These are phyloP conservation scores for Lecanicillium sp. DNA, from an alignment of 2,329 filamentous ascomycete genomes.

Conservation along the genomic window DNA sequence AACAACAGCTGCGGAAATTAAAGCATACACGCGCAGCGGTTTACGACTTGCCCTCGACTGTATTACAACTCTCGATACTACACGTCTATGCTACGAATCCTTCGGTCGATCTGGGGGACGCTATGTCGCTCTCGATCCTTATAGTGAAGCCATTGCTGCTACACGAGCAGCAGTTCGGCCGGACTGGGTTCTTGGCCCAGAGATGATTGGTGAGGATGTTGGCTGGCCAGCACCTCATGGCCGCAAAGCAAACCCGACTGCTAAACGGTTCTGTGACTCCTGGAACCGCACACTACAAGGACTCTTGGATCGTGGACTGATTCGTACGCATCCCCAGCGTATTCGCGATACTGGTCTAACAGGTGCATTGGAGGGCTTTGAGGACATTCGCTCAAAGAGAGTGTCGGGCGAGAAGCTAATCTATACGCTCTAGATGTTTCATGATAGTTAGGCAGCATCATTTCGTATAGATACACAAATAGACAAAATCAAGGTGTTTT, in stretches of 20 bases:
- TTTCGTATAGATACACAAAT: no score
- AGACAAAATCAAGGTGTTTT: no score
- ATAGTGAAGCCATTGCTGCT: not conserved
- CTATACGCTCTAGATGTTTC: no score
- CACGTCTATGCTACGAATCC: constrained; percentile 26
- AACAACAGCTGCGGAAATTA: constrained; percentile 14
- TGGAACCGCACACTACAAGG: no score
- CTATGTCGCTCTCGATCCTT: constrained; percentile 7
- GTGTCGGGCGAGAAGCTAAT: no score
- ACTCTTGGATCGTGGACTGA: no score
- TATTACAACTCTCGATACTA: constrained; percentile 16
- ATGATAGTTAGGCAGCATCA: no score
- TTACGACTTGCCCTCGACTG: constrained; percentile 28
- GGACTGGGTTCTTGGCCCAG: constrained; percentile 1
- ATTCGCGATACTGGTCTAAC: no score
- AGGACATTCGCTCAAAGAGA: no score
- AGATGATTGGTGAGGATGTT: constrained; percentile 1
- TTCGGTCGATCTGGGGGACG: constrained; percentile 20
- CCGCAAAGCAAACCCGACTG: not conserved
- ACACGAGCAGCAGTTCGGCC: not conserved
- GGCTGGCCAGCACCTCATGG: constrained; percentile 4
- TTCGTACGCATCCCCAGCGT: no score
- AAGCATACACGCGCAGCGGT: constrained; percentile 13
- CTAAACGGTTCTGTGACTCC: no score
- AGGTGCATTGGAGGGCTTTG: no score